These are phyloP conservation scores for Nicotiana paniculata DNA, from an alignment of 257 asterid species.

Conservation along the genomic window DNA sequence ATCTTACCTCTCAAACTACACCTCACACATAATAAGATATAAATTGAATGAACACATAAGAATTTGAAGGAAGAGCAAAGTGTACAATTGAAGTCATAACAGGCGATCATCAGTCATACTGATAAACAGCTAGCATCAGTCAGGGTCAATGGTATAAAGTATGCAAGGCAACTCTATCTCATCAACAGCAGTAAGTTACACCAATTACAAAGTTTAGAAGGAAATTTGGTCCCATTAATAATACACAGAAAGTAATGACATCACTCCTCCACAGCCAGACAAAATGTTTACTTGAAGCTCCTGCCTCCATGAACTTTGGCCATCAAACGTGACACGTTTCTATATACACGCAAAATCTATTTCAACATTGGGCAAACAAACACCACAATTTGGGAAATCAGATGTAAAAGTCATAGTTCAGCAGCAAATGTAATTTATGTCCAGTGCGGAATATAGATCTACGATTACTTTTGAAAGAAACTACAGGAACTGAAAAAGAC, in stretches of 20 bases:
- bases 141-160: background rate
- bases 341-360: background rate
- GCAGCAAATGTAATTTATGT: background rate
- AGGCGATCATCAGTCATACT: background rate
- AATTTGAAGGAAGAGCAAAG: background rate
- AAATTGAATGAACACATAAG: background rate
- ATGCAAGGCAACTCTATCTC: background rate
- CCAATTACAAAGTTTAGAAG: background rate
- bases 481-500: background rate
- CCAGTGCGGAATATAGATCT: background rate
- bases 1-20: background rate
- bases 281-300: slow-evolving; percentile 2
- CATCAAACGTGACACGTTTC: background rate
- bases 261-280: background rate
- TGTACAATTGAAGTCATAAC: background rate
- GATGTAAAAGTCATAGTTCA: background rate
- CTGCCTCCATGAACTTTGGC: background rate
- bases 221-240: background rate
- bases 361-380: background rate
- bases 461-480: background rate
- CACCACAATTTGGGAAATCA: background rate
- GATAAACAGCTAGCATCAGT: background rate
- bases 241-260: background rate
- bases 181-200: background rate
- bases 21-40: background rate